phyloP scores from a whole-genome alignment of 345 rosid species.

The Eucalyptus cladocalyx region DNA sequence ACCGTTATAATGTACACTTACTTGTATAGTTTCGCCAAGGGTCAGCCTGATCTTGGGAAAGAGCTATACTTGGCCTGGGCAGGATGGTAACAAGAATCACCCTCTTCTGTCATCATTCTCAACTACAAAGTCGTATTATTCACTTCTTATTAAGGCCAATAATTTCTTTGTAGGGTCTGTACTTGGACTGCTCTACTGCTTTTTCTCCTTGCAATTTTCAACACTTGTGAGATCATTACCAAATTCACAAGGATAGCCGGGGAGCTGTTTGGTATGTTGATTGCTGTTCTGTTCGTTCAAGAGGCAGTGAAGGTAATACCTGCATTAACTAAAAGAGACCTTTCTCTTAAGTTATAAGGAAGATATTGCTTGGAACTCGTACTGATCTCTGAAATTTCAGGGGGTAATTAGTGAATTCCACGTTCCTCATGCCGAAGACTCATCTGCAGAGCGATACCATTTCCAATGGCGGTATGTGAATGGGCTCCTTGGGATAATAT shows the following conservation, averaged over 20 bases:
- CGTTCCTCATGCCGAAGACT: not conserved
- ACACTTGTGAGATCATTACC: slow-evolving; percentile 14
- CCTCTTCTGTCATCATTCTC: not conserved
- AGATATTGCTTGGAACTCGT: not conserved
- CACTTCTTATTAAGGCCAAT: not conserved
- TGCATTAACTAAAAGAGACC: not conserved
- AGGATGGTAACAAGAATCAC: slow-evolving; percentile 15
- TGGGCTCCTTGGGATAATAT: slow-evolving; percentile 24
- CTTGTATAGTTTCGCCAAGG: slow-evolving; percentile 16
- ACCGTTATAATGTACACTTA: slow-evolving; percentile 26
- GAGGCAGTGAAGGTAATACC: slow-evolving; percentile 15
- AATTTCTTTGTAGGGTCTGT: slow-evolving; percentile 14
- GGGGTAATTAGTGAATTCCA: slow-evolving; percentile 21
- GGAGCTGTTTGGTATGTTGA: slow-evolving; percentile 26
- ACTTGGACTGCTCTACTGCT: slow-evolving; percentile 23
- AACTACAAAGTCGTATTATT: not conserved
- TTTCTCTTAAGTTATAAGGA: not conserved
- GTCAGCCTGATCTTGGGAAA: slow-evolving; percentile 1
- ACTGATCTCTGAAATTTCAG: not conserved
- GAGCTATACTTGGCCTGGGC: slow-evolving; percentile 25
- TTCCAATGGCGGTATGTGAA: slow-evolving; percentile 26
- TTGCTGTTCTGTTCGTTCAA: slow-evolving; percentile 23
- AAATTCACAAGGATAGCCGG: slow-evolving; percentile 28
- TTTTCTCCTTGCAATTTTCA: slow-evolving; percentile 14
- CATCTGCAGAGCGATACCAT: not conserved